phyloP scores from a whole-genome alignment of 371 early-diverging fungal species.

The Caulochytrium protostelioides region DNA sequence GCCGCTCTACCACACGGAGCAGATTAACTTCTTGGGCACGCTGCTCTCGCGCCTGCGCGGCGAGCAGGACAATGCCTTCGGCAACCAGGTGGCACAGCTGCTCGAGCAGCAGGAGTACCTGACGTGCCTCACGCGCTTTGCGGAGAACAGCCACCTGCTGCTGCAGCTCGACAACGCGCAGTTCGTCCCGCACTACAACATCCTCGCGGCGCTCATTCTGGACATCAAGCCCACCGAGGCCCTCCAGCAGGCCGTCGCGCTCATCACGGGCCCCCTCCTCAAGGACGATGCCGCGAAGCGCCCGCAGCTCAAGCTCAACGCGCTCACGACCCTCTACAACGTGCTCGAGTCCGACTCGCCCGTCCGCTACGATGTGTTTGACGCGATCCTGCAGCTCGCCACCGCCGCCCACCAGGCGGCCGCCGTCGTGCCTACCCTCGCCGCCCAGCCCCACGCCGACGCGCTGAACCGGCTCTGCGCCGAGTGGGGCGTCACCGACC shows the following conservation, averaged over 20 bases:
- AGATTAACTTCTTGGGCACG: too few species aligned
- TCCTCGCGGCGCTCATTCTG: constrained; percentile 35
- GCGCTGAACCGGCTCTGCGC: constrained; percentile 25
- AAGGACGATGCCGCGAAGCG: constrained; percentile 20
- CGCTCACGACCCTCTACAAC: constrained; percentile 65
- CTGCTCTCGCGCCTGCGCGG: too few species aligned
- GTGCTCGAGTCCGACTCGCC: constrained; percentile 37
- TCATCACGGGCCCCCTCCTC: constrained; percentile 30
- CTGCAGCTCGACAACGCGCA: constrained; percentile 37
- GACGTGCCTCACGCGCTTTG: constrained; percentile 31
- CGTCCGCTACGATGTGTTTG: constrained; percentile 46
- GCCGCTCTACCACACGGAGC: too few species aligned
- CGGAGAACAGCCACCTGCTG: constrained; percentile 33
- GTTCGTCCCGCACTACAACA: constrained; percentile 46
- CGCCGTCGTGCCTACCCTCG: constrained; percentile 36
- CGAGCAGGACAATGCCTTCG: too few species aligned
- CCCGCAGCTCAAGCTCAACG: constrained; percentile 34
- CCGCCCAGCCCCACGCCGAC: constrained; percentile 37
- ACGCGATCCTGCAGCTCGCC: constrained; percentile 51
- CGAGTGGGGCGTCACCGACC: constrained; percentile 52
- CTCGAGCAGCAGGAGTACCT: constrained; percentile 35
- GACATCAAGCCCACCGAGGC: constrained; percentile 17
- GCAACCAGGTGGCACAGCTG: too few species aligned
- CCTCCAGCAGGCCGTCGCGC: constrained; percentile 18
- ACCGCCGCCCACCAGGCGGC: constrained; percentile 46